phyloP scores from a whole-genome alignment of 106 monocot genomes.

The Iris macrosiphon region DNA sequence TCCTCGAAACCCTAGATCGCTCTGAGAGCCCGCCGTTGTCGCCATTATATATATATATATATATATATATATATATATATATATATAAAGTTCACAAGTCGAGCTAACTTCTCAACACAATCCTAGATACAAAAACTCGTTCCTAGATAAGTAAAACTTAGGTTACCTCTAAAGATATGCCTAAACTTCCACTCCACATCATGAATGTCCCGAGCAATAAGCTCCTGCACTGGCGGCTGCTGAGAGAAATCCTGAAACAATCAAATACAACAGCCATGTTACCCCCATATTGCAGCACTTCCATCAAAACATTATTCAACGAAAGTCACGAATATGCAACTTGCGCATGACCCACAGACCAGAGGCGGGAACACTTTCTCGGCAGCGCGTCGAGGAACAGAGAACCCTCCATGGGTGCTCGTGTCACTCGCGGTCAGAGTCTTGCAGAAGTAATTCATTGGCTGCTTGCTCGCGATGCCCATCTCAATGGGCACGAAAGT shows the following conservation, averaged over 20 bases:
- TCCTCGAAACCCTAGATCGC: too few species aligned
- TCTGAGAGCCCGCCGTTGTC: too few species aligned
- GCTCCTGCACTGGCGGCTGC: constrained; percentile 20
- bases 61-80: too few species aligned
- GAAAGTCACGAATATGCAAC: not conserved
- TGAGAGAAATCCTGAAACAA: constrained; percentile 16
- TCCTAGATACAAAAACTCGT: too few species aligned
- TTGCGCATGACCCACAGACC: not conserved
- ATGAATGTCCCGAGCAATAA: constrained; percentile 20
- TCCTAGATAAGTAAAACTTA: not conserved
- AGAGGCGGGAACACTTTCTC: constrained; percentile 12
- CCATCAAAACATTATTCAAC: not conserved
- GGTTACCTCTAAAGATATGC: constrained; percentile 22
- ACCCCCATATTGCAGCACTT: too few species aligned
- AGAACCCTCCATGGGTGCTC: constrained; percentile 9
- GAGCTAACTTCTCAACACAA: too few species aligned
- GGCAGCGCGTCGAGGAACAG: constrained; percentile 7
- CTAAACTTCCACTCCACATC: constrained; percentile 24
- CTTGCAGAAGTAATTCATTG: constrained; percentile 10
- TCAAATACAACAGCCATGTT: not conserved
- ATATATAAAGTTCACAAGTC: too few species aligned
- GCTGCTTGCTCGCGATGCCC: constrained; percentile 8
- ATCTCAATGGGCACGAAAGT: constrained; percentile 3
- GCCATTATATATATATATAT: too few species aligned
- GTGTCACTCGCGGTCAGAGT: constrained; percentile 4